Percentiles rank a stretch among this genome's conserved stretches.
phyloP scores from a whole-genome alignment of 2,329 filamentous ascomycete species.

The Arthrobotrys conoides region DNA sequence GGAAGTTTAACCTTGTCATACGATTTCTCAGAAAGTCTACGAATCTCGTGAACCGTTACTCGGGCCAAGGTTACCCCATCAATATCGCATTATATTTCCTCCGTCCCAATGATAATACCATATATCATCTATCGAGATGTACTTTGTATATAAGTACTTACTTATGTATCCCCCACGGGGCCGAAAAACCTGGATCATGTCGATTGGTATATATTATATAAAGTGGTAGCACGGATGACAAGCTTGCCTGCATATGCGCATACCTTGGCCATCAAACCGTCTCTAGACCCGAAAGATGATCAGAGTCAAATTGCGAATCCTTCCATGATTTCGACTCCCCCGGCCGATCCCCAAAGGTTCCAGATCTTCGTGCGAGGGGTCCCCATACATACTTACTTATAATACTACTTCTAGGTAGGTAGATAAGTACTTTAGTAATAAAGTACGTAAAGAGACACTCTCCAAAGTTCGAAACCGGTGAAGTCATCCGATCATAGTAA shows the following conservation, averaged over 20 bases:
- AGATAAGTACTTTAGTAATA: neutral
- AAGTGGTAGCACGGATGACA: slow-evolving; percentile 17
- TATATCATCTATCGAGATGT: no score
- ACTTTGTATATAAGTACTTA: no score
- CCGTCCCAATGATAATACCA: no score
- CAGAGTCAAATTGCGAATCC: neutral
- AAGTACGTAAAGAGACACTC: neutral
- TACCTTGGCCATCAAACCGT: slow-evolving; percentile 6
- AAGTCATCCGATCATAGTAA: slow-evolving; percentile 42
- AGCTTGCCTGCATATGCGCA: slow-evolving; percentile 15
- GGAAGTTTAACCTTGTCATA: no score
- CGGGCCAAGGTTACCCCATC: no score
- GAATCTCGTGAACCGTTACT: no score
- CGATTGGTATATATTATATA: neutral
- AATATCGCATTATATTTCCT: no score
- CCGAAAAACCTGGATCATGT: no score
- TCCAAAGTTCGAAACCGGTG: slow-evolving; percentile 45
- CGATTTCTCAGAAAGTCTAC: no score
- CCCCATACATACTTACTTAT: neutral
- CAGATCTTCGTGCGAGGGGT: slow-evolving; percentile 36
- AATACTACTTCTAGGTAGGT: no score
- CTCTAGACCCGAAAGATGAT: no score
- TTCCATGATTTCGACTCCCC: slow-evolving; percentile 1
- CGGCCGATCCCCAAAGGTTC: neutral
- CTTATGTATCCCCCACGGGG: no score